Evolutionary conservation across 257 asterid genomes (phyloP).

Genomic region (Scutellaria baicalensis): DNA sequence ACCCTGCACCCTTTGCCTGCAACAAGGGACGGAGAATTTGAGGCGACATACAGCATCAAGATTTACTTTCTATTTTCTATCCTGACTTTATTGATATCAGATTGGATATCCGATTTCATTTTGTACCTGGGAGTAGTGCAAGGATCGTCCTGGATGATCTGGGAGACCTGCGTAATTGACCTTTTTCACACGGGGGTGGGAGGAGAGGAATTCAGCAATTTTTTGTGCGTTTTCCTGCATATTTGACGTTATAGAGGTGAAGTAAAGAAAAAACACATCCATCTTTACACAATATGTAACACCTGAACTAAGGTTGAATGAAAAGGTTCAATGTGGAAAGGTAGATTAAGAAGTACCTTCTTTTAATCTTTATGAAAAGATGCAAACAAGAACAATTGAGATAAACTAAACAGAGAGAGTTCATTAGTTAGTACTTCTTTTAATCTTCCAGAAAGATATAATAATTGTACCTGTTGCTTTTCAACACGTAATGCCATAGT

Average conservation of each 20-base stretch:
- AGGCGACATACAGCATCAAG: not conserved
- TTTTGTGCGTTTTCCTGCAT: conserved; percentile 83
- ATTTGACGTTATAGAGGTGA: not conserved
- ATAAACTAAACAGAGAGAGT: not conserved
- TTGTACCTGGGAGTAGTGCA: conserved; percentile 74
- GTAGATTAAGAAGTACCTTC: not conserved
- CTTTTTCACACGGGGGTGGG: conserved; percentile 63
- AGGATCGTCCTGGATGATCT: conserved; percentile 59
- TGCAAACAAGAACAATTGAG: not conserved
- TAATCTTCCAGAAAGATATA: not conserved
- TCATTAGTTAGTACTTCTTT: not conserved
- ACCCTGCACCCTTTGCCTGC: conserved; percentile 94
- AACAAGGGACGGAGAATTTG: not conserved
- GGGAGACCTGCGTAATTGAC: conserved; percentile 83
- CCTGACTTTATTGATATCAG: no score
- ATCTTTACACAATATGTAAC: not conserved
- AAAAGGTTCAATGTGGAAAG: not conserved
- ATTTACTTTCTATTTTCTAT: not conserved
- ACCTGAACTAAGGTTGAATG: not conserved
- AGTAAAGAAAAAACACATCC: not conserved
- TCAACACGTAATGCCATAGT: conserved; percentile 85
- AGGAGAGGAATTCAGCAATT: conserved; percentile 71
- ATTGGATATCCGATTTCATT: not conserved
- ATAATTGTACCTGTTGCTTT: conserved; percentile 65
- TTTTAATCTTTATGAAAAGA: not conserved